Evolutionary conservation across 2,329 filamentous ascomycete genomes (phyloP).

Genomic region (Drechslerella dactyloides): DNA sequence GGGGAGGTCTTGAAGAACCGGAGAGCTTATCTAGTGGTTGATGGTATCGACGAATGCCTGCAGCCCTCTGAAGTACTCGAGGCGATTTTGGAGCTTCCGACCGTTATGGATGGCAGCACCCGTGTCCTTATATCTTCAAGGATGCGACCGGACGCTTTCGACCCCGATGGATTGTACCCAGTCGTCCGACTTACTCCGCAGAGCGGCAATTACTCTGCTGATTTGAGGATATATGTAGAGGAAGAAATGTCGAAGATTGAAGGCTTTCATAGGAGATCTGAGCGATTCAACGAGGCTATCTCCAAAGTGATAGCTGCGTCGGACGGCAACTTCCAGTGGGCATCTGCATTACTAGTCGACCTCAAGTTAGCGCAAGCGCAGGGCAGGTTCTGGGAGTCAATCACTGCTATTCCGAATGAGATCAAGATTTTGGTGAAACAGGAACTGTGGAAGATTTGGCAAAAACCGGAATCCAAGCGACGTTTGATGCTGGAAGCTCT

Average conservation of each 20-base stretch:
- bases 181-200: constrained; percentile 42
- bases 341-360: constrained; percentile 30
- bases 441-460: constrained; percentile 49
- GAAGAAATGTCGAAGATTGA: constrained; percentile 47
- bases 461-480: constrained; percentile 47
- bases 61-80: constrained; percentile 49
- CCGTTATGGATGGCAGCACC: constrained; percentile 38
- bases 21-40: constrained; percentile 39
- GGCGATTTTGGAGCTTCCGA: constrained; percentile 39
- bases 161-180: constrained; percentile 45
- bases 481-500: constrained; percentile 36
- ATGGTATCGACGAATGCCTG: constrained; percentile 45
- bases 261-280: constrained; percentile 35
- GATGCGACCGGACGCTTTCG: constrained; percentile 49
- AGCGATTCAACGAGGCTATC: constrained; percentile 35
- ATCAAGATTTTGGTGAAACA: constrained; percentile 45
- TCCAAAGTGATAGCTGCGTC: constrained; percentile 47
- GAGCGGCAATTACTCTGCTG: constrained; percentile 38
- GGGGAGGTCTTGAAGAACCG: constrained; percentile 38
- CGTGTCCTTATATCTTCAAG: constrained; percentile 43
- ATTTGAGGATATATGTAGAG: constrained; percentile 44
- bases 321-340: constrained; percentile 48
- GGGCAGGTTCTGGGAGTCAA: constrained; percentile 47
- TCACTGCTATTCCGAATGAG: constrained; percentile 35
- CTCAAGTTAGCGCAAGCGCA: constrained; percentile 44